Base-by-base conservation (phyloP, 306 rosid genomes). In the Quercus dentata region DNA sequence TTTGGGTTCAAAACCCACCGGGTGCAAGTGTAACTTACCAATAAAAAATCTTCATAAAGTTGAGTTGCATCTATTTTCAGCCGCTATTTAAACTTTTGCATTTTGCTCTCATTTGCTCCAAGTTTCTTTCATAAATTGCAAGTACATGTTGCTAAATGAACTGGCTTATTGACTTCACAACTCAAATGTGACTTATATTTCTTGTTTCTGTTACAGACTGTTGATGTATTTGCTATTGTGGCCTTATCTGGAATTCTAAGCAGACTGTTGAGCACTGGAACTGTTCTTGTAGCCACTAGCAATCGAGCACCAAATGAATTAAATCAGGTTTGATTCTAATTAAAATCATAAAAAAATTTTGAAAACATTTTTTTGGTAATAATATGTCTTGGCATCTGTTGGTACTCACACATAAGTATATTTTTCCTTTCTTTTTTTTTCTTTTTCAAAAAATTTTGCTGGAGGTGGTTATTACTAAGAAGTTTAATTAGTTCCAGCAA, bases 191-290 rank as follows among this genome's bases (percentile, higher is more conserved):
- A 83, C 86, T 76, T 80, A 63, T 70, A 46, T 73, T 87, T 70
- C 49, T 71, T 76, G 28, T 83, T 76, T 90, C 73, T 86, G 79
- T 92, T 90, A 83, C 97, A 95, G 99, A 92, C 99, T 77, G 98
- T 95, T 90, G 99, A 95, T 88, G 99, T 95, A 80, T 95, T 95
- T 92, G 97, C 98, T 83, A 89, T 92, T 90, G 97, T 95, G 90
- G 96, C 97, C 85, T 91, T 95, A 86, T 95, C 97, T 91, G 99
- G 99, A 89, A 91, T 95, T 89, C 85, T 95, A 55, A 89, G 97
- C 91, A 91, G 97, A 92, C 88, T 95, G 86, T 86, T 95, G 88
- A 87, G 83, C 73, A 91, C 88, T 44, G 99, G 97, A 85, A 92
- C 99, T 76, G 90, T 95, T 78, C 86, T 95, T 85, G 96, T 95